phyloP scores from a whole-genome alignment of 148 eudicot species.

The Fallopia convolvulus region DNA sequence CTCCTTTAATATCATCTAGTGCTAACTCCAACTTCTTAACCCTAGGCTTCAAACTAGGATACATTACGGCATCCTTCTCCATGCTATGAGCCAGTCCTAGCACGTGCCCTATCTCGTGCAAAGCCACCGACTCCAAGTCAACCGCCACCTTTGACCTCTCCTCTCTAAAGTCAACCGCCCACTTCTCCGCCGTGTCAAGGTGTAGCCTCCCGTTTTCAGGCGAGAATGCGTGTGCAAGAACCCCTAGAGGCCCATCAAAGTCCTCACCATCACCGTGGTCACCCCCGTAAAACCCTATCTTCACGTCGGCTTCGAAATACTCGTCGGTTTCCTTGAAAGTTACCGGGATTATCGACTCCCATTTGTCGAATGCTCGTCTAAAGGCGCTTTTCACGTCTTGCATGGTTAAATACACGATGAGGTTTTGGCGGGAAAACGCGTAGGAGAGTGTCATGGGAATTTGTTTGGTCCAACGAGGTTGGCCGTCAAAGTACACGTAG shows the following conservation, averaged over 20 bases:
- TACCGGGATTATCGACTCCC: constrained; percentile 50
- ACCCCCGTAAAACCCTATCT: constrained; percentile 37
- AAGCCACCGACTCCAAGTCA: constrained; percentile 55
- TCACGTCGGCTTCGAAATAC: constrained; percentile 33
- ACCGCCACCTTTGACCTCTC: constrained; percentile 32
- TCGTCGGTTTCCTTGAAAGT: constrained; percentile 25
- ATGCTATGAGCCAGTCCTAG: constrained; percentile 55
- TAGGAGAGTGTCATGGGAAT: constrained; percentile 39
- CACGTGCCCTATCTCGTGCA: constrained; percentile 65
- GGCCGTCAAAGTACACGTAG: constrained; percentile 40
- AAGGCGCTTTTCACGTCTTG: constrained; percentile 35
- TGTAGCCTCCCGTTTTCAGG: constrained; percentile 53
- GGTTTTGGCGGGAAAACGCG: constrained; percentile 28
- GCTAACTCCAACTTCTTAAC: constrained; percentile 40
- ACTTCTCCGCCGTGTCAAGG: constrained; percentile 46
- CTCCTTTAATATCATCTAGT: constrained; percentile 62
- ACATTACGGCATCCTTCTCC: constrained; percentile 57
- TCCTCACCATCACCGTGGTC: constrained; percentile 70
- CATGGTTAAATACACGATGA: constrained; percentile 21
- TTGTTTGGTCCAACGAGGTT: constrained; percentile 46
- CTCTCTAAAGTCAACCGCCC: constrained; percentile 42
- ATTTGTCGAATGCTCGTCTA: constrained; percentile 37
- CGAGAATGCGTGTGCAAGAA: constrained; percentile 47
- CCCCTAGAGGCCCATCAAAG: constrained; percentile 54
- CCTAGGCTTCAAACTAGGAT: constrained; percentile 74